Conservation (phyloP, 1,139 yeast species). For the Debaryomycetaceae sp. region DNA sequence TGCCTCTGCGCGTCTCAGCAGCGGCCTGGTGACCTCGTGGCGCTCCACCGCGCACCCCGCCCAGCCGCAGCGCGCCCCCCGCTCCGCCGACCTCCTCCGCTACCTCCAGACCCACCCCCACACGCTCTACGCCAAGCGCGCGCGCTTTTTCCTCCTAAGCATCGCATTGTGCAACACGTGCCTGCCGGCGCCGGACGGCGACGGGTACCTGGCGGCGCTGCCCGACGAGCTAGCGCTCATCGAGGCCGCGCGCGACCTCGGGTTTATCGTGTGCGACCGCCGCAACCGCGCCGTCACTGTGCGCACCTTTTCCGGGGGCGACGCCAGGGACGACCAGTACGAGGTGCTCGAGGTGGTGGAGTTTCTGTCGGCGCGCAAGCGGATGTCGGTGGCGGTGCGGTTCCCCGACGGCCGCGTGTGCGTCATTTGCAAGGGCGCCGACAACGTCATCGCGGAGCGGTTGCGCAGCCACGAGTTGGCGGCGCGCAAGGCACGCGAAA, state of each 20-base stretch:
- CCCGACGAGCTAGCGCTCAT: slow-evolving; percentile 95
- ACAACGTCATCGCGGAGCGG: slow-evolving; percentile 81
- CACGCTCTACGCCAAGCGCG: slow-evolving; percentile 64
- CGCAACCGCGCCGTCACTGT: slow-evolving; percentile 56
- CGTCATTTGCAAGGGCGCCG: slow-evolving; percentile 92
- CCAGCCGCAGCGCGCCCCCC: slow-evolving; percentile 22
- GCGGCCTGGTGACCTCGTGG: slow-evolving; percentile 32
- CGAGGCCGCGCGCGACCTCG: slow-evolving; percentile 91
- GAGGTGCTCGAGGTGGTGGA: slow-evolving; percentile 77
- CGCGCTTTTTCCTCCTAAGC: slow-evolving; percentile 72
- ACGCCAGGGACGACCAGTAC: slow-evolving; percentile 63
- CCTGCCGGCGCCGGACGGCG: slow-evolving; percentile 59
- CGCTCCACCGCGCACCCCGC: slow-evolving; percentile 36
- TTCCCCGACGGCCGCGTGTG: slow-evolving; percentile 80
- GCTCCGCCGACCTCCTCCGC: slow-evolving; percentile 54
- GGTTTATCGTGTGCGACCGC: slow-evolving; percentile 73
- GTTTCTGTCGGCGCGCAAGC: slow-evolving; percentile 80
- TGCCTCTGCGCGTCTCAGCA: slow-evolving; percentile 8
- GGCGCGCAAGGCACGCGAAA: slow-evolving; percentile 54
- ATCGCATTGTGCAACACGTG: slow-evolving; percentile 90
- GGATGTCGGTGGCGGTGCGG: slow-evolving; percentile 85
- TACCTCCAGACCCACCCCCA: slow-evolving; percentile 72
- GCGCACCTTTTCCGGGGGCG: slow-evolving; percentile 80
- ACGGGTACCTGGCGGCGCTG: slow-evolving; percentile 86
- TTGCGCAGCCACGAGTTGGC: slow-evolving; percentile 60